Conservation (phyloP, 768 basidiomycete species). For the Postia placenta region DNA sequence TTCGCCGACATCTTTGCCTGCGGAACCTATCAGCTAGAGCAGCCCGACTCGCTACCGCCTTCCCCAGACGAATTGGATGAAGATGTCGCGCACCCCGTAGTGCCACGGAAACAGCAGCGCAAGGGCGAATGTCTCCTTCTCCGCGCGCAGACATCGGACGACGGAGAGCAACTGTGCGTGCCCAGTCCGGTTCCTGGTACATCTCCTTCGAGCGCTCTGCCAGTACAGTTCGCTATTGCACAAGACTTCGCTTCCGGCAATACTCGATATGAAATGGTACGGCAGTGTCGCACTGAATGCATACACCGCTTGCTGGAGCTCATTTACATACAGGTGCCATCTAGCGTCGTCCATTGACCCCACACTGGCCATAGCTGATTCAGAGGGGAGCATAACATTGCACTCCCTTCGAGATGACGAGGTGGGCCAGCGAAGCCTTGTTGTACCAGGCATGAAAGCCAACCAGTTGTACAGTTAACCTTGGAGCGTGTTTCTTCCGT, state of each 20-base stretch:
- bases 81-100: neutral
- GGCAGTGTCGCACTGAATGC: neutral
- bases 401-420: slow-evolving; percentile 47
- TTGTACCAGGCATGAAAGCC: too few relatives aligned
- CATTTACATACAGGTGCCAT: slow-evolving; percentile 51
- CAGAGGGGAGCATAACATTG: slow-evolving; percentile 73
- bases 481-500: slow-evolving; percentile 38
- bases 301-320: slow-evolving; percentile 1
- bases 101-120: slow-evolving; percentile 32
- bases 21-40: slow-evolving; percentile 84
- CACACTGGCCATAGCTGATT: slow-evolving; percentile 72
- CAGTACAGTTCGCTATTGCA: slow-evolving; percentile 52
- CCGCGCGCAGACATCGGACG: slow-evolving; percentile 32
- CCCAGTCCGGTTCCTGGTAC: neutral
- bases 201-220: neutral
- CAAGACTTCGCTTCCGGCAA: slow-evolving; percentile 66
- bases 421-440: slow-evolving; percentile 32
- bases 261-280: slow-evolving; percentile 95
- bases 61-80: slow-evolving; percentile 4
- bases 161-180: slow-evolving; percentile 32
- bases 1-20: slow-evolving; percentile 68
- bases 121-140: slow-evolving; percentile 74
- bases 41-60: slow-evolving; percentile 12
- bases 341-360: slow-evolving; percentile 34
- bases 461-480: neutral